phyloP scores from a whole-genome alignment of 495 filamentous ascomycete genomes.

The Xanthoparmelia taractica region DNA sequence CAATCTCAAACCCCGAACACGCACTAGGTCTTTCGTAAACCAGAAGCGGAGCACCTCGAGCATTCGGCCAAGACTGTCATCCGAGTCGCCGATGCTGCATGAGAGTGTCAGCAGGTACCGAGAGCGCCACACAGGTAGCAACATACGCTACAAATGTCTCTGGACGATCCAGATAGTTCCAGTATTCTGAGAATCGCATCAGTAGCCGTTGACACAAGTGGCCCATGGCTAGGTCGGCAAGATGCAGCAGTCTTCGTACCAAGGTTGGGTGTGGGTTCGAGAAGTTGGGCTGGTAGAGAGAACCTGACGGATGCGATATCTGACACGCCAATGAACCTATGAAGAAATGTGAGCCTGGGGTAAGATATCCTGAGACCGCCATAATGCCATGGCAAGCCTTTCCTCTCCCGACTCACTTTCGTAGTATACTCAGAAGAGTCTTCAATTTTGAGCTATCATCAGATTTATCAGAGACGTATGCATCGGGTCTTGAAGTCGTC shows the following conservation, averaged over 20 bases:
- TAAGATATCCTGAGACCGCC: background rate
- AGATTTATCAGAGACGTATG: constrained; percentile 50
- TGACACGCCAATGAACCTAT: constrained; percentile 83
- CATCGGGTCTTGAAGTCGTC: constrained; percentile 20
- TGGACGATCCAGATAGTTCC: constrained; percentile 94
- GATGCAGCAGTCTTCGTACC: constrained; percentile 37
- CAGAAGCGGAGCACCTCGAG: constrained; percentile 89
- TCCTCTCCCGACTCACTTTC: constrained; percentile 52
- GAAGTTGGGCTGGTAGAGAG: constrained; percentile 86
- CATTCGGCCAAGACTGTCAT: constrained; percentile 86
- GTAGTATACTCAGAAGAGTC: constrained; percentile 73
- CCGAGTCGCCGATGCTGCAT: constrained; percentile 81
- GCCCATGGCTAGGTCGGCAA: constrained; percentile 5
- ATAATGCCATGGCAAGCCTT: background rate
- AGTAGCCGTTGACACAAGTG: constrained; percentile 19
- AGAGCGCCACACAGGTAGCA: constrained; percentile 22
- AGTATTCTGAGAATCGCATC: constrained; percentile 62
- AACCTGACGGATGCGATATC: constrained; percentile 95
- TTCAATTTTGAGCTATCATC: constrained; percentile 78
- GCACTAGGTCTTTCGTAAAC: constrained; percentile 92
- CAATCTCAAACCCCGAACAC: constrained; percentile 16
- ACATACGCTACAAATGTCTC: constrained; percentile 77
- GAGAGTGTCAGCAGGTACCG: constrained; percentile 33
- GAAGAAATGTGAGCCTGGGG: constrained; percentile 10
- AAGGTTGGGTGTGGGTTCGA: constrained; percentile 91